Conservation (phyloP, 2,329 filamentous ascomycete genomes). For the Aspergillus niger region DNA sequence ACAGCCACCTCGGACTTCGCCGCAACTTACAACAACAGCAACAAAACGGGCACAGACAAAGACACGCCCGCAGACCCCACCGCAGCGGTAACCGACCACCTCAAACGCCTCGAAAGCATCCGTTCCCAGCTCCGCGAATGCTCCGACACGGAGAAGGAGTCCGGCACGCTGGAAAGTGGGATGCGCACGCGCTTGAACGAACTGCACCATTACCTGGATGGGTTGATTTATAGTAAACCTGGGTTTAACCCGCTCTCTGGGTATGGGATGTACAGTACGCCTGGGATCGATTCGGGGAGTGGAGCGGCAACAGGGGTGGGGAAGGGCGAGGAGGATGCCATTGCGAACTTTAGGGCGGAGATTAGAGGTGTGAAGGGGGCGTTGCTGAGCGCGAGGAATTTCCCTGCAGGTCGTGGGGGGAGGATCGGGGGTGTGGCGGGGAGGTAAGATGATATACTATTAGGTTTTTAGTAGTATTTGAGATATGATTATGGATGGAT, state of each 20-base stretch:
- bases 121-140: conserved; percentile 55
- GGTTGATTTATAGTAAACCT: conserved; percentile 43
- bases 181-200: conserved; percentile 42
- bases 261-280: conserved; percentile 39
- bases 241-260: conserved; percentile 30
- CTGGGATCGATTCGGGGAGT: conserved; percentile 28
- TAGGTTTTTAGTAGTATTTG: too few relatives aligned
- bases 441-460: not conserved
- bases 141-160: conserved; percentile 40
- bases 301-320: conserved; percentile 30
- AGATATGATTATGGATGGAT: too few relatives aligned
- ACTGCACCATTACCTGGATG: conserved; percentile 56
- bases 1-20: conserved; percentile 55
- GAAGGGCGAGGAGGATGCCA: conserved; percentile 57
- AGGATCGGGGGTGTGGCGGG: conserved; percentile 24
- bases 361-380: conserved; percentile 66
- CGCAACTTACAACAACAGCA: conserved; percentile 16
- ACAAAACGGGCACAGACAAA: conserved; percentile 28
- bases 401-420: conserved; percentile 46
- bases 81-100: conserved; percentile 38
- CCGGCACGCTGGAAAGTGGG: conserved; percentile 36
- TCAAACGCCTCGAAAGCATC: conserved; percentile 53
- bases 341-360: conserved; percentile 60
- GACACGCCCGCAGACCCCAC: conserved; percentile 24
- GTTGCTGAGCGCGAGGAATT: conserved; percentile 63